phyloP scores from a whole-genome alignment of 306 rosid species.

The Quercus wislizeni region DNA sequence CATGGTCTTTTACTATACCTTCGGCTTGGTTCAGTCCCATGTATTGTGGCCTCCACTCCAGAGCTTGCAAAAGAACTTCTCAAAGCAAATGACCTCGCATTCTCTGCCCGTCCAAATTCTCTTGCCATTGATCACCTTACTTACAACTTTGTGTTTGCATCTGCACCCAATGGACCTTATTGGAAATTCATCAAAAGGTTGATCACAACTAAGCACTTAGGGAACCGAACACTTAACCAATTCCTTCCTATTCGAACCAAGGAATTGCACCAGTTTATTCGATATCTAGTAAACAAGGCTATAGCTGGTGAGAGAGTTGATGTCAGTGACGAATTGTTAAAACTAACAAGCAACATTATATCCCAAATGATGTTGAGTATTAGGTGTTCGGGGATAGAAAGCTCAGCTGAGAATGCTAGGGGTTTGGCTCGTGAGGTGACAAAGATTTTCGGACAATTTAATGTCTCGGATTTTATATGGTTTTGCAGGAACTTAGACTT shows the following conservation, averaged over 20 bases:
- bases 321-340: slow-evolving; percentile 27
- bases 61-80: slow-evolving; percentile 41
- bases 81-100: slow-evolving; percentile 31
- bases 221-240: slow-evolving; percentile 22
- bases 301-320: slow-evolving; percentile 21
- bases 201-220: slow-evolving; percentile 34
- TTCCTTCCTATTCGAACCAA: slow-evolving; percentile 21
- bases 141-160: slow-evolving; percentile 35
- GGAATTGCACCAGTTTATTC: slow-evolving; percentile 18
- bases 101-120: slow-evolving; percentile 17
- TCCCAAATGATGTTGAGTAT: slow-evolving; percentile 43
- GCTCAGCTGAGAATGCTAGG: slow-evolving; percentile 26
- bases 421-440: slow-evolving; percentile 32
- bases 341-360: slow-evolving; percentile 37
- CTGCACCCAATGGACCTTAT: slow-evolving; percentile 41
- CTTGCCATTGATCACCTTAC: slow-evolving; percentile 27
- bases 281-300: slow-evolving; percentile 21
- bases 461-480: slow-evolving; percentile 36
- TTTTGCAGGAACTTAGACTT: slow-evolving; percentile 28
- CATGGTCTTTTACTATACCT: slow-evolving; percentile 46
- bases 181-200: slow-evolving; percentile 43
- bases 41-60: slow-evolving; percentile 29
- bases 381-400: too few species aligned
- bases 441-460: slow-evolving; percentile 39
- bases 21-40: slow-evolving; percentile 24